Conservation (phyloP, 2,329 filamentous ascomycete species). For the Onygenales sp. region DNA sequence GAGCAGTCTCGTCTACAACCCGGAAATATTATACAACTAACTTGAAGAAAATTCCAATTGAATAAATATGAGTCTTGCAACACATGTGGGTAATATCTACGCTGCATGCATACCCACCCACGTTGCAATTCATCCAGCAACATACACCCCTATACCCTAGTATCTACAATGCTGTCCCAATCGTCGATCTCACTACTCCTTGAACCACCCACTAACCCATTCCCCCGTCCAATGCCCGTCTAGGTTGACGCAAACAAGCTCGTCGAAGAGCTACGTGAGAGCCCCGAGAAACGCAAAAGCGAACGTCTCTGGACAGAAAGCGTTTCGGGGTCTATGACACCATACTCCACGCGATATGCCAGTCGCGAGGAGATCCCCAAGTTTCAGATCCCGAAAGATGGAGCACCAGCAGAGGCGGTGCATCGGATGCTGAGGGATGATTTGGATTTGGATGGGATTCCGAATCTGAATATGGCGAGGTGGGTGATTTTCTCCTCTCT, state of each 20-base stretch:
- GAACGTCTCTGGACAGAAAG: conserved; percentile 19
- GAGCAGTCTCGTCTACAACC: too few species aligned
- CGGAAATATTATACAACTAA: too few species aligned
- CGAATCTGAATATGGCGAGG: conserved; percentile 58
- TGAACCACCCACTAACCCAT: not conserved
- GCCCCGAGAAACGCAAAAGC: conserved; percentile 16
- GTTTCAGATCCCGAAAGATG: conserved; percentile 22
- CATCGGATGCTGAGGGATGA: conserved; percentile 57
- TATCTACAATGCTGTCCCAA: not conserved
- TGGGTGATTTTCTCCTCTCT: conserved; percentile 9
- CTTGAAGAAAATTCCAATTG: not conserved
- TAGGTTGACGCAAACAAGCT: conserved; percentile 21
- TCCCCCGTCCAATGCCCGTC: not conserved
- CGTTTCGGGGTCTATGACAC: conserved; percentile 17
- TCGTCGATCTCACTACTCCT: not conserved
- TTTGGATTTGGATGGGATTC: conserved; percentile 54
- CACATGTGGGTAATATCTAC: not conserved
- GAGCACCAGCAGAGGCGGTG: conserved; percentile 46
- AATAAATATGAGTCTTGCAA: not conserved
- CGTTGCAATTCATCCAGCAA: not conserved
- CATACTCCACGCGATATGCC: conserved; percentile 25
- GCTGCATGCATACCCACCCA: too few species aligned
- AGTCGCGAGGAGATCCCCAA: conserved; percentile 24
- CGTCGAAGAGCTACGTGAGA: conserved; percentile 15
- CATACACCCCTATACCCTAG: not conserved